Conservation (phyloP, 345 rosid genomes). For the Gossypium turneri region DNA sequence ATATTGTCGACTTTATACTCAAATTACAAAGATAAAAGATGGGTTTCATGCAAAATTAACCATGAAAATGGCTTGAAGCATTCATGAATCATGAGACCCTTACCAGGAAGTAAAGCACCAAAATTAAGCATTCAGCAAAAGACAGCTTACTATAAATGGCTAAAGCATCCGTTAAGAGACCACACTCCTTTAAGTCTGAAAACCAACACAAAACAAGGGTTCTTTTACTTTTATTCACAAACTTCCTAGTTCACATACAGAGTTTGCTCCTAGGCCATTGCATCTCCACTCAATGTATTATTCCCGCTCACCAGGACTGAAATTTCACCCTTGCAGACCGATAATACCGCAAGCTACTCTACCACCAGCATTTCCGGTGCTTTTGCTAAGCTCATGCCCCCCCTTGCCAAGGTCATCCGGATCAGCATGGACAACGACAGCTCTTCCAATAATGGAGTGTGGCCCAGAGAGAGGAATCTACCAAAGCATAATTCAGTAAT, state of each 20-base stretch:
- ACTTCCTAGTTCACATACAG: background rate
- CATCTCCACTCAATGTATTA: background rate
- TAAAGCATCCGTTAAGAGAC: background rate
- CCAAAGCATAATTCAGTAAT: background rate
- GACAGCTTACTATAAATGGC: slow-evolving; percentile 12
- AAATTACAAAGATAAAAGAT: too few relatives aligned
- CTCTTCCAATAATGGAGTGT: slow-evolving; percentile 80
- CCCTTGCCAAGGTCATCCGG: slow-evolving; percentile 99
- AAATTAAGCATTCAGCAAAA: background rate
- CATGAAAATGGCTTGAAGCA: background rate
- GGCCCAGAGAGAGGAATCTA: slow-evolving; percentile 86
- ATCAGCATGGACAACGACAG: slow-evolving; percentile 87
- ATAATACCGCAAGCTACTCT: slow-evolving; percentile 78
- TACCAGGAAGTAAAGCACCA: background rate
- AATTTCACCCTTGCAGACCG: slow-evolving; percentile 46
- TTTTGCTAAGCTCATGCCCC: slow-evolving; percentile 86
- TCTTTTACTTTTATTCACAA: background rate
- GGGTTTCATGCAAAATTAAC: background rate
- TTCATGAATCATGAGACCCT: background rate
- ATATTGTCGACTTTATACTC: too few relatives aligned
- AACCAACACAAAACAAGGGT: background rate
- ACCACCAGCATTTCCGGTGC: slow-evolving; percentile 93
- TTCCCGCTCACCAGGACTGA: background rate
- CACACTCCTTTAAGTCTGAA: background rate
- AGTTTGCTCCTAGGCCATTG: background rate